A percentile compares a stretch with the other conserved stretches of the same genome.
phyloP scores from a whole-genome alignment of 1,139 yeast species.

The Suhomyces maxii region DNA sequence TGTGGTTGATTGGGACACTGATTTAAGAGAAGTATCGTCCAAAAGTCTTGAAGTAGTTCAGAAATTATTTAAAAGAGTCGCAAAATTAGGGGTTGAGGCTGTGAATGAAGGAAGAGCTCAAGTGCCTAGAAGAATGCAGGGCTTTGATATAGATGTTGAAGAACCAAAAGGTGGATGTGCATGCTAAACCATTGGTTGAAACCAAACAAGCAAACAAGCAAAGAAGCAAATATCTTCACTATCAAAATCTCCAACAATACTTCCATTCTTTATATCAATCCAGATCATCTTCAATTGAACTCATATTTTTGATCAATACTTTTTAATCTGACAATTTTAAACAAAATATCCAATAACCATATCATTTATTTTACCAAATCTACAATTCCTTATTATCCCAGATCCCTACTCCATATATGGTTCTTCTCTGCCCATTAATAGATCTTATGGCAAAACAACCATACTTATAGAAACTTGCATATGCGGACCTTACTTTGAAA shows the following conservation, averaged over 20 bases:
- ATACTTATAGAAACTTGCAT: background rate
- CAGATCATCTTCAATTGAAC: no score
- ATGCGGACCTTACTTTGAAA: no score
- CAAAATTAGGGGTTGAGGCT: slow-evolving; percentile 37
- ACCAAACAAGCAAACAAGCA: background rate
- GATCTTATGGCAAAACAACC: no score
- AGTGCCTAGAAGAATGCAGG: slow-evolving; percentile 25
- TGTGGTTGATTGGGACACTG: slow-evolving; percentile 41
- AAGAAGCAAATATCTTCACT: background rate
- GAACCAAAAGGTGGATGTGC: slow-evolving; percentile 20
- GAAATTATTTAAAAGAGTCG: slow-evolving; percentile 44
- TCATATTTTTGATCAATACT: no score
- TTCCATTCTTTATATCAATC: background rate
- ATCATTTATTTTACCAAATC: no score
- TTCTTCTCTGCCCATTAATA: no score
- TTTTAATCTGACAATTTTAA: no score
- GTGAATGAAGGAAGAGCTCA: slow-evolving; percentile 15
- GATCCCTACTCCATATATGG: background rate
- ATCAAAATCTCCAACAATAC: background rate
- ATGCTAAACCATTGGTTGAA: slow-evolving; percentile 15
- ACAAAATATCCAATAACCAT: no score
- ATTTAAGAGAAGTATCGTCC: slow-evolving; percentile 47
- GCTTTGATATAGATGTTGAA: slow-evolving; percentile 40
- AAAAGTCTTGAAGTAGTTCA: slow-evolving; percentile 40
- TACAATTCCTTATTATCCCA: background rate